Conservation (phyloP, 352 stramenopile genomes). For the Peronospora belbahrii region DNA sequence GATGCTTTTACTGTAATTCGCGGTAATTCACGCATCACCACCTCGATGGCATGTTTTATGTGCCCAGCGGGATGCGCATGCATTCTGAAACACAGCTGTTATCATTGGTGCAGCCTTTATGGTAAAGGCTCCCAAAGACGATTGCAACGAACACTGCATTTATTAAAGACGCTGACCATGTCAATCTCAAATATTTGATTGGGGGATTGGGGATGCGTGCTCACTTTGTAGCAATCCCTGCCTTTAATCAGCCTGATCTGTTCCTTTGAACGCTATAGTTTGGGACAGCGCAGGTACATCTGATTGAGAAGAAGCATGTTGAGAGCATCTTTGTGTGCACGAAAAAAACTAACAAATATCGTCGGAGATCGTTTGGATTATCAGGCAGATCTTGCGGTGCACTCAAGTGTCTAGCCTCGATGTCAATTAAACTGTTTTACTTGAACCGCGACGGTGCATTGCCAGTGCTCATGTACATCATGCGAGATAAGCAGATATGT, state of each 20-base stretch:
- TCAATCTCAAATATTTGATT: too few relatives aligned
- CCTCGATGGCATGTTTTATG: not conserved
- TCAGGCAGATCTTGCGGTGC: too few relatives aligned
- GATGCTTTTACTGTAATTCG: not conserved
- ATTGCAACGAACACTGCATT: not conserved
- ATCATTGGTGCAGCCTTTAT: not conserved
- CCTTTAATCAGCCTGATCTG: not conserved
- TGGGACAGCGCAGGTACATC: not conserved
- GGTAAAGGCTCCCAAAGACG: too few relatives aligned
- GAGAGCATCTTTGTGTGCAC: too few relatives aligned
- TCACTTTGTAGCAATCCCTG: not conserved
- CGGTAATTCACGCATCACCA: not conserved
- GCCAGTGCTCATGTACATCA: conserved; percentile 2
- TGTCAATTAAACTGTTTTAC: conserved; percentile 9
- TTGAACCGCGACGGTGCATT: conserved; percentile 5
- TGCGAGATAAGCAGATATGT: not conserved
- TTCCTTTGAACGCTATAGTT: not conserved
- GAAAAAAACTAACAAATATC: too few relatives aligned
- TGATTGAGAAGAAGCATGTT: not conserved
- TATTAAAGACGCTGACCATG: not conserved
- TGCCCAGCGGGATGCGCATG: not conserved
- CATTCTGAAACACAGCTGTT: not conserved
- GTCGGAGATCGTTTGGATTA: too few relatives aligned
- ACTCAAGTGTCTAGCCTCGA: not conserved
- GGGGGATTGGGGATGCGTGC: too few relatives aligned